Base-by-base conservation (phyloP, 306 rosid genomes). In the Quercus cerris region DNA sequence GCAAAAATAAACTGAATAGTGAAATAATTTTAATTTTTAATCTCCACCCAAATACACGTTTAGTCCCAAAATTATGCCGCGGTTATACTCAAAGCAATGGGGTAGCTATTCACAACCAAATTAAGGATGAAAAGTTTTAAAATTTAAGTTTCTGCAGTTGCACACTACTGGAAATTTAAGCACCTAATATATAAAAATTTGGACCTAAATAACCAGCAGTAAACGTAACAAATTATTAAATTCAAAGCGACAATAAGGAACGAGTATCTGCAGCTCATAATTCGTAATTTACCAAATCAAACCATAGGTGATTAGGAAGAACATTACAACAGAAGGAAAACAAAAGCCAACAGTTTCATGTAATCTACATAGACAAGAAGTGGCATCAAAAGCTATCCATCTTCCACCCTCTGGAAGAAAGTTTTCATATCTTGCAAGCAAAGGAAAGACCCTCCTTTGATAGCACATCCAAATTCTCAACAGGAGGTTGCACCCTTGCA, bases 401-500 rank as follows among this genome's bases (percentile, higher is more conserved):
- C 12, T 11, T n/a, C 19, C 18, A 11, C 30, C 13, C 27, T 0
- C 2, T 20, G 35, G 44, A 41, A 15, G 31, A 74, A 1, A 19
- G 59, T 15, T 5, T 59, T 81, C 71, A 88, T 20, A 91, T 89
- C 87, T 91, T 93, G 77, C 93, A 83, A 25, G 98, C 97, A 68
- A 93, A 95, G 79, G 90, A 71, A 70, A 95, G 91, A 52, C 99
- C 99, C 73, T 93, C 98, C 72, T 81, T 86, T 8, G 89, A 85
- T 73, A 95, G 98, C 84, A 79, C 86, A 80, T 89, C 92, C 57
- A 84, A 73, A 84, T 83, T 79, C 82, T 73, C 75, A 8, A 84
- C 93, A 8, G 91, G 82, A 69, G 99, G 99, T 75, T 88, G 93
- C 68, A 67, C 86, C 88, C 62, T 89, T 13, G 98, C 98, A 78